phyloP scores from a whole-genome alignment of 108 stramenopile genomes.

The Nitzschia inconspicua region DNA sequence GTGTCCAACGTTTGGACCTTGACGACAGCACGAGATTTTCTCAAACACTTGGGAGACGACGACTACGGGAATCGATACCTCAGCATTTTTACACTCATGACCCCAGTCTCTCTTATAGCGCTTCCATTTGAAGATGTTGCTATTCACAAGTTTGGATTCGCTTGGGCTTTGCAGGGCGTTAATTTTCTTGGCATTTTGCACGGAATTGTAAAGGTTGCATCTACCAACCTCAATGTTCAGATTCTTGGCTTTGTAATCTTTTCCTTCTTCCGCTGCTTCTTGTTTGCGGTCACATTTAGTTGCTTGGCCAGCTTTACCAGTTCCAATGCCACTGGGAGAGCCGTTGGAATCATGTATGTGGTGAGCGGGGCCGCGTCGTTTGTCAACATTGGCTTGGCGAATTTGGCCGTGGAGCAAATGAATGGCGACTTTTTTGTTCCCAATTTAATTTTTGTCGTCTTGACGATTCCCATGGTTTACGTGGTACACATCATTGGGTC shows the following conservation, averaged over 20 bases:
- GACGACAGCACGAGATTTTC: conserved; percentile 37
- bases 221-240: conserved; percentile 35
- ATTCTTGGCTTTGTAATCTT: conserved; percentile 45
- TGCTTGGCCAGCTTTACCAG: conserved; percentile 27
- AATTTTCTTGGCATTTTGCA: conserved; percentile 28
- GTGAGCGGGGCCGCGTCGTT: conserved; percentile 20
- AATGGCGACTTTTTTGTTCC: conserved; percentile 37
- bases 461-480: not conserved
- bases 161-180: conserved; percentile 22
- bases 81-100: conserved; percentile 39
- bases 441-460: not conserved
- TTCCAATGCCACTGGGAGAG: conserved; percentile 26
- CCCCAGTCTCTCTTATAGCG: conserved; percentile 33
- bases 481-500: too few species aligned
- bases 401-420: conserved; percentile 11
- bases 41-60: conserved; percentile 41
- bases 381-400: conserved; percentile 38
- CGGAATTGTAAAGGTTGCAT: conserved; percentile 20
- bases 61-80: conserved; percentile 36
- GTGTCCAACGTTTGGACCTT: conserved; percentile 21
- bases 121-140: conserved; percentile 34
- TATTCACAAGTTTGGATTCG: conserved; percentile 27
- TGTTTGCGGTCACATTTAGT: conserved; percentile 32
- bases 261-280: conserved; percentile 40
- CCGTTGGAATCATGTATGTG: conserved; percentile 19